Base-by-base conservation (phyloP, 495 filamentous ascomycete genomes). In the Talaromyces liani region DNA sequence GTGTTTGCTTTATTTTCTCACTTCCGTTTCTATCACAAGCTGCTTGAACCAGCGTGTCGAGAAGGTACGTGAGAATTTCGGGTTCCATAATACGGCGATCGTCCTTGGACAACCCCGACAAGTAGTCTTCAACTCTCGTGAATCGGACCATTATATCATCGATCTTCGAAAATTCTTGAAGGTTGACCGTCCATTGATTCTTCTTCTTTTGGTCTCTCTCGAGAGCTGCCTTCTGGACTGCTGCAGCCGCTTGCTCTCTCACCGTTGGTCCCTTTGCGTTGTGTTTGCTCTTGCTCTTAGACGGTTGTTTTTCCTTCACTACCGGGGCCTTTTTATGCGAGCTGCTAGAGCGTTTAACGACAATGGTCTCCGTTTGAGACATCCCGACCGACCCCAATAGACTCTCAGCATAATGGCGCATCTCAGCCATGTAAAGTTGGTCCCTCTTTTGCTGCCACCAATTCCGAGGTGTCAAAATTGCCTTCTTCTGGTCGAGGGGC, bases 31-130 rank as follows among this genome's bases (percentile, higher is more conserved):
- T 14, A 53, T 53, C 18, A 25, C 49, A 53, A 10, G 8, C 20
- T 24, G 49, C 65, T 12, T 62, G 64, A 14, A 79, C 62, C 34
- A 84, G 66, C 9, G 74, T 73, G 60, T 77, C 72, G 25, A 83
- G 70, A 54, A 80, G 65, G 63, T 79, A 85, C 2, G 81, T 62
- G 6, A 78, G 61, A 0, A 83, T 68, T 60, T 87, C 83, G 0
- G 77, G 54, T 10, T 71, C 66, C 6, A 72, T 4, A 53, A 53
- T 9, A 2, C 49, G 22, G 49, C 49, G 10, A 54, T 16, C 62
- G 6, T 65, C 63, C 27, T 65, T 67, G 5, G 63, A 29, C 4
- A 73, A 9, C 69, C 70, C 18, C 6, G 66, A 65, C 4, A 82
- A 71, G 60, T 78, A 82, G 12, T 73, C 79, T 60, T 78, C 75